Percentiles rank a stretch among this genome's conserved stretches.
These are phyloP conservation scores for Talaromyces proteolyticus DNA, from an alignment of 495 filamentous ascomycete genomes.

Conservation along the genomic window DNA sequence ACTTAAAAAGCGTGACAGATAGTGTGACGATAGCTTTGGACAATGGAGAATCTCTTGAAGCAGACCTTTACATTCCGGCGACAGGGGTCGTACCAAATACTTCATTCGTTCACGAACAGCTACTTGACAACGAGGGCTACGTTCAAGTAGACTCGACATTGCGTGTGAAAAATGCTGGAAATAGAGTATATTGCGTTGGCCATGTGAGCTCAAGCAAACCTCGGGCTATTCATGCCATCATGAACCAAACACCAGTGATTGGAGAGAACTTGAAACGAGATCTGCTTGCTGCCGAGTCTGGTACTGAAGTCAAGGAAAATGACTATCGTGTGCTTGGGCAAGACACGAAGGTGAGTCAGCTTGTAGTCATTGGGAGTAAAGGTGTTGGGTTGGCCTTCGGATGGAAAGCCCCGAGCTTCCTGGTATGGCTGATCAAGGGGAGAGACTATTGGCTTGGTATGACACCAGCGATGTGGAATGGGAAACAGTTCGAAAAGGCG, in stretches of 20 bases:
- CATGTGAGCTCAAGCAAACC: conserved; percentile 28
- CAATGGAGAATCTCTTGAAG: conserved; percentile 27
- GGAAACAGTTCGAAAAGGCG: conserved; percentile 47
- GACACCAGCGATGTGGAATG: conserved; percentile 39
- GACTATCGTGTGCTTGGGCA: conserved; percentile 22
- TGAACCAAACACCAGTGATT: conserved; percentile 30
- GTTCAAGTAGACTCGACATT: conserved; percentile 39
- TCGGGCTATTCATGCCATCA: conserved; percentile 30
- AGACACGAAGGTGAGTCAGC: conserved; percentile 40
- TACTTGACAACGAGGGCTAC: conserved; percentile 28
- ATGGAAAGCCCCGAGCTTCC: conserved; percentile 43
- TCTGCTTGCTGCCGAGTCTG: conserved; percentile 16
- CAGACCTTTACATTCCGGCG: conserved; percentile 46
- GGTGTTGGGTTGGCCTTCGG: conserved; percentile 54
- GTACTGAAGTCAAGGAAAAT: not conserved
- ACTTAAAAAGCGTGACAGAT: conserved; percentile 1
- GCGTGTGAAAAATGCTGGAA: conserved; percentile 41
- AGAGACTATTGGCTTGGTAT: conserved; percentile 54
- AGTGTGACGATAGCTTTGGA: conserved; percentile 24
- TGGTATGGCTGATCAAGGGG: conserved; percentile 57
- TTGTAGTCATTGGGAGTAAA: conserved; percentile 49
- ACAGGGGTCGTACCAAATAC: conserved; percentile 41
- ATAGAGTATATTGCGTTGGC: conserved; percentile 41
- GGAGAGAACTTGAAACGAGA: conserved; percentile 39
- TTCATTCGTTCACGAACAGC: conserved; percentile 22